Evolutionary conservation across 2,329 filamentous ascomycete genomes (phyloP), one percentile per base, ranked within the genome.

Genomic region (Dactylonectria estremocensis): DNA sequence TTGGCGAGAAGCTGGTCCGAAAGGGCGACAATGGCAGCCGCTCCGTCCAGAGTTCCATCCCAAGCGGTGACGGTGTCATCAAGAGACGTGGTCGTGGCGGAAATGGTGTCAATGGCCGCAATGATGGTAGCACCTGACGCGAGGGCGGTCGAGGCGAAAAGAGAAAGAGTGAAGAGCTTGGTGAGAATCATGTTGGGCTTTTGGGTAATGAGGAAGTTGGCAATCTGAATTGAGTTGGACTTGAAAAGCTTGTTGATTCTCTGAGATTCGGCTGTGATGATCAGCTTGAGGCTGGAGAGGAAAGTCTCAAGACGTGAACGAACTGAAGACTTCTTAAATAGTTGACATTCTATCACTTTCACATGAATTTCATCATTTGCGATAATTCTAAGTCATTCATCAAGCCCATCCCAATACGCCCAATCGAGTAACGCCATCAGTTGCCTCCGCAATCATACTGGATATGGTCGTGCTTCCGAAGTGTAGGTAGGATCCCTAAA

Each of bases 141-240:
- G 28, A 60, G 40, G 2, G 57, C 57, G 16, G 46, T 37, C 48
- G 57, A 60, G 33, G 28, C 43, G 46, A 60, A n/a, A 45, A 48
- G 18, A 24, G 57, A 35, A 33, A 60, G 13, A 22, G 57, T 60
- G 22, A 60, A 53, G 22, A 60, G 22, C 57, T 60, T 60, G 22
- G 57, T 43, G 48, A 60, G 48, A 37, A 60, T 43, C 57, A 60
- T 60, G 45, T 52, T 60, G 46, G 18, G 46, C 18, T 49, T 49
- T 49, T 14, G 22, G 18, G 22, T 33, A 16, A 9, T 43, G 40
- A 14, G n/a, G 14, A 43, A n/a, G 40, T 43, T n/a, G n/a, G 6
- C n/a, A 8, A 16, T 43, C 6, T 22, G 13, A 11, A 22, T 50
- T 28, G 3, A 20, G 5, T 31, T 3, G 9, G 28, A n/a, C 40